Conservation (phyloP, 805 yeast species). For the Cyberlindnera xylosilytica region DNA sequence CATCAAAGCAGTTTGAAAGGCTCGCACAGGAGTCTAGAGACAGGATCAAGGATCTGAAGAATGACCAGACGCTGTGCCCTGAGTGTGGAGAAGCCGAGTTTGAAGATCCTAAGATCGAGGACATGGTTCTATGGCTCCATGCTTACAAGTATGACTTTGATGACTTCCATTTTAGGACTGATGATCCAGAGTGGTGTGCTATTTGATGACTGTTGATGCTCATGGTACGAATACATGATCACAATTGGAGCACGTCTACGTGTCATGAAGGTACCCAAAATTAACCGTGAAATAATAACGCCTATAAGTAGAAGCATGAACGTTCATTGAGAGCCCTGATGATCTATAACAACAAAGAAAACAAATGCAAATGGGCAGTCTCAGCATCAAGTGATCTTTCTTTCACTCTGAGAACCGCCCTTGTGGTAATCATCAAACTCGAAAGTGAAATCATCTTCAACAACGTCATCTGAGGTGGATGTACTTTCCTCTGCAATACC, state of each 20-base stretch:
- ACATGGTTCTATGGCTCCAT: constrained; percentile 25
- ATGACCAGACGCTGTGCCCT: constrained; percentile 14
- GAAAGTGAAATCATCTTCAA: constrained; percentile 1
- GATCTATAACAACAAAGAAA: no score
- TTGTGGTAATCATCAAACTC: constrained; percentile 9
- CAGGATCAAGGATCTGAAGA: constrained; percentile 11
- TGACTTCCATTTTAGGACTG: constrained; percentile 17
- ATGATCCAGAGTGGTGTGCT: constrained; percentile 22
- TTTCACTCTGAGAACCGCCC: constrained; percentile 1
- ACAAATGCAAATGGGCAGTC: no score
- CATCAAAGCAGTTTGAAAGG: constrained; percentile 13
- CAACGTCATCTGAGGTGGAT: constrained; percentile 6
- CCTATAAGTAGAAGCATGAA: no score
- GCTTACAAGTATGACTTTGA: constrained; percentile 22
- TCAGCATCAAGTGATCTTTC: constrained; percentile 10
- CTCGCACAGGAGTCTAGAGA: constrained; percentile 14
- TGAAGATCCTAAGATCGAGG: constrained; percentile 13
- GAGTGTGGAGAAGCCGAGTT: constrained; percentile 21
- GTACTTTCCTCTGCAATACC: not conserved
- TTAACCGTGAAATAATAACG: no score
- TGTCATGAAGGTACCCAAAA: no score
- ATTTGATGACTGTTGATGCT: constrained; percentile 4
- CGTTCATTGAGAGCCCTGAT: no score
- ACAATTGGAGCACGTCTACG: no score
- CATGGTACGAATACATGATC: no score